Evolutionary conservation across 305 asterid genomes (phyloP), one percentile per base, ranked within the genome.

Genomic region (Fraxinus sp.): DNA sequence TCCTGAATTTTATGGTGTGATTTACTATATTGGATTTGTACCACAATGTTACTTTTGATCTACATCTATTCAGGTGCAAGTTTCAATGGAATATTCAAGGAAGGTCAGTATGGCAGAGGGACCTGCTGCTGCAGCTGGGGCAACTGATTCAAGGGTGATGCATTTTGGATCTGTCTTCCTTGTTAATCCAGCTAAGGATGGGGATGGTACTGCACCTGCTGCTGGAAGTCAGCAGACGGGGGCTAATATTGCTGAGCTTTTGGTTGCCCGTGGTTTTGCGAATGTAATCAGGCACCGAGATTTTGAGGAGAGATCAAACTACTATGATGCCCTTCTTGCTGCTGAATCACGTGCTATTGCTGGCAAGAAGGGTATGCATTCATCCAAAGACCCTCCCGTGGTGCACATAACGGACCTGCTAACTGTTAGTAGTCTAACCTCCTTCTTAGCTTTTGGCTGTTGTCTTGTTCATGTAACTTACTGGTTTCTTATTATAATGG

Each of bases 71-170:
- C 88, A 97, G 99, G 99, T 95, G 86, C 82, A 92, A 83, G 98
- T 95, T 86, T 92, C 97, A 2, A 95, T 97, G 99, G 99, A 97
- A 86, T 97, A 97, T 81, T 93, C 98, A 30, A 88, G 99, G 86
- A 97, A 93, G 91, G 96, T 96, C 74, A 72, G 78, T 85, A 52
- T 92, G 84, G 87, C 89, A 59, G 99, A 97, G 78, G 99, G 98
- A 18, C 83, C 92, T 77, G 88, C 87, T 78, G 86, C 91, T 77
- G 88, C 91, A 0, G 76, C 97, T 78, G 89, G 85, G 4, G 46
- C 93, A 2, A 77, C 93, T 2, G 97, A 94, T 83, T 88, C 97
- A 18, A 91, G 89, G 86, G 95, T 92, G 85, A 93, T 97, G 98
- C 97, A 95, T 88, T 97, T 97, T 87, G 99, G 99, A 84, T 80